Conservation (phyloP, 1,139 yeast genomes). For the Kurtzmaniella quercitrusa region DNA sequence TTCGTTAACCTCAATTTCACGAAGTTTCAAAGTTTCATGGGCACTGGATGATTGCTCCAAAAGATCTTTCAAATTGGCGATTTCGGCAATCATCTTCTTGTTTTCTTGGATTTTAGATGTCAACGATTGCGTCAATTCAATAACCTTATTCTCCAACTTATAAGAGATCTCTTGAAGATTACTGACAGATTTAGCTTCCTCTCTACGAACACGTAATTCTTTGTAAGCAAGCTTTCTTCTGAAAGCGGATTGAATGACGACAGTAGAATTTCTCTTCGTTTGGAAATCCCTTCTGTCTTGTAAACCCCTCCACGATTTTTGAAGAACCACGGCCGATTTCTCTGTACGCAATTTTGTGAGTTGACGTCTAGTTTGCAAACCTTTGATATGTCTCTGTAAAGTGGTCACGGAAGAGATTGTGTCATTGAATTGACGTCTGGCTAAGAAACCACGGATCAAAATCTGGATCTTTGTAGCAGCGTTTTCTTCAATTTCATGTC, state of each 20-base stretch:
- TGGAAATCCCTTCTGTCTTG: constrained; percentile 44
- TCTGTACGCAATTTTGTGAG: constrained; percentile 47
- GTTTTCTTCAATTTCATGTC: constrained; percentile 51
- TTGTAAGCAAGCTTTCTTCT: constrained; percentile 73
- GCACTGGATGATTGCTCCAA: constrained; percentile 57
- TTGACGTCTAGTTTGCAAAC: constrained; percentile 52
- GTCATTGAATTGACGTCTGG: constrained; percentile 42
- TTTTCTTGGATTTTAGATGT: constrained; percentile 78
- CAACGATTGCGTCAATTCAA: constrained; percentile 83
- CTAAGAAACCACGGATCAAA: constrained; percentile 58
- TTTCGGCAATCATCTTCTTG: constrained; percentile 61
- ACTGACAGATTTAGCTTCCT: constrained; percentile 87
- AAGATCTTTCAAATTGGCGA: constrained; percentile 51
- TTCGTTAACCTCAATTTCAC: constrained; percentile 53
- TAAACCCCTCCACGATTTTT: constrained; percentile 62
- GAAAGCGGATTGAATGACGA: constrained; percentile 70
- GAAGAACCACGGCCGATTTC: constrained; percentile 67
- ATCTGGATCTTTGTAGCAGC: constrained; percentile 79
- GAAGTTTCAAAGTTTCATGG: constrained; percentile 52
- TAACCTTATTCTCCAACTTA: constrained; percentile 91
- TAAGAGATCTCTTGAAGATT: constrained; percentile 90
- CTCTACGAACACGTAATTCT: constrained; percentile 60
- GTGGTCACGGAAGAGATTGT: constrained; percentile 50
- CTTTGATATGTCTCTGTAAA: constrained; percentile 70
- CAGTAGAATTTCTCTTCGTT: constrained; percentile 48